A percentile compares a stretch with the other conserved stretches of the same genome.
Evolutionary conservation across 2,329 filamentous ascomycete genomes (phyloP).

Genomic region (Fusarium poae): DNA sequence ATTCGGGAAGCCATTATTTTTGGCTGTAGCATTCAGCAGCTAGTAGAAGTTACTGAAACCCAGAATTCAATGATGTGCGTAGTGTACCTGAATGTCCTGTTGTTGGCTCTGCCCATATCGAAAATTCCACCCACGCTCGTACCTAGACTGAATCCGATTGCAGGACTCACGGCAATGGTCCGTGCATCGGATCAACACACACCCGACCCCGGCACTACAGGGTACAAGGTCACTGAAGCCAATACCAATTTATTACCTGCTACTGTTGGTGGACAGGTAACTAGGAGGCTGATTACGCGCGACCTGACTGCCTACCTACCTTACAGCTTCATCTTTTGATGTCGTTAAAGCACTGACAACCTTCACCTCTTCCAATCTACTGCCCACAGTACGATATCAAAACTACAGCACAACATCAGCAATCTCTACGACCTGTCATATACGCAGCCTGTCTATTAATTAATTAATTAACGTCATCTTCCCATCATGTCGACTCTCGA

Average conservation of each 20-base stretch:
- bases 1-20: slow-evolving; percentile 45
- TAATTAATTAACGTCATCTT: slow-evolving; percentile 17
- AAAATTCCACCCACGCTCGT: slow-evolving; percentile 41
- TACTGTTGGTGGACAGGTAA: slow-evolving; percentile 38
- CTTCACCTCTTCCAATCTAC: slow-evolving; percentile 27
- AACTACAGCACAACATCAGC: background rate
- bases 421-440: background rate
- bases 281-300: slow-evolving; percentile 51
- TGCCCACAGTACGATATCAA: slow-evolving; percentile 7
- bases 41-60: slow-evolving; percentile 2
- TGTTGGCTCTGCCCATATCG: slow-evolving; percentile 26
- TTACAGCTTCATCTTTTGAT: slow-evolving; percentile 42
- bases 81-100: slow-evolving; percentile 29
- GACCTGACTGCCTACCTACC: slow-evolving; percentile 50
- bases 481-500: slow-evolving; percentile 86
- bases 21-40: background rate
- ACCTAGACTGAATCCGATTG: slow-evolving; percentile 20
- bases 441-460: background rate
- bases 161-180: slow-evolving; percentile 10
- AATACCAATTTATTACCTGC: slow-evolving; percentile 26
- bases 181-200: slow-evolving; percentile 47
- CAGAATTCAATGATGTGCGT: slow-evolving; percentile 13
- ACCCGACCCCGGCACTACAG: slow-evolving; percentile 38
- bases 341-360: slow-evolving; percentile 33
- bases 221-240: slow-evolving; percentile 29